A percentile compares a stretch with the other conserved stretches of the same genome.
These are phyloP conservation scores for Neurospora sp. DNA, from an alignment of 495 filamentous ascomycete genomes.

Conservation along the genomic window DNA sequence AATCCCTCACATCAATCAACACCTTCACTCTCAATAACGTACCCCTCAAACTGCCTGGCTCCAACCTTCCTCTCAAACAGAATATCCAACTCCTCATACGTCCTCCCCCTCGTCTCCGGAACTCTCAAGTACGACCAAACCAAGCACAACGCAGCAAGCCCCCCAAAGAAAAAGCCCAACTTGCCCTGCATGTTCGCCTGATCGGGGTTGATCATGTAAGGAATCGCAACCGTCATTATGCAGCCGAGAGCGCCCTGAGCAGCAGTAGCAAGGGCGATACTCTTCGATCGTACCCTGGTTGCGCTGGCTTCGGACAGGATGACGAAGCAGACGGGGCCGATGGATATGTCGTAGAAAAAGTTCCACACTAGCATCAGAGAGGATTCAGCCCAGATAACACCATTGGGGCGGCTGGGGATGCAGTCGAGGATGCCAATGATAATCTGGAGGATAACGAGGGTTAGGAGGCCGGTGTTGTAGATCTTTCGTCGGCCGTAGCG, in stretches of 20 bases:
- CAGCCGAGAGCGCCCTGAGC: conserved; percentile 49
- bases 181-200: conserved; percentile 55
- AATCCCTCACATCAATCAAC: neutral
- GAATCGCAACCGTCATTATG: conserved; percentile 51
- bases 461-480: conserved; percentile 39
- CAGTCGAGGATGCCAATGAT: conserved; percentile 51
- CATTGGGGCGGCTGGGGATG: conserved; percentile 32
- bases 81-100: conserved; percentile 48
- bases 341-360: conserved; percentile 44
- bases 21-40: conserved; percentile 20
- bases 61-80: conserved; percentile 42
- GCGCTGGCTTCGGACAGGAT: conserved; percentile 51
- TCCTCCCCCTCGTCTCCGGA: conserved; percentile 50
- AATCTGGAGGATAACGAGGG: conserved; percentile 40
- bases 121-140: conserved; percentile 45
- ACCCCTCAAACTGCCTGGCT: conserved; percentile 40
- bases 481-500: conserved; percentile 45
- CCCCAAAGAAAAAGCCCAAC: conserved; percentile 59
- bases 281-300: conserved; percentile 49
- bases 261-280: conserved; percentile 51
- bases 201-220: conserved; percentile 59
- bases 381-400: conserved; percentile 43
- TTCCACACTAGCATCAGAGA: conserved; percentile 48
- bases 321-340: conserved; percentile 54
- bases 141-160: conserved; percentile 34